Conservation (phyloP, 108 stramenopile genomes). For the Nannochloropsis granulata region DNA sequence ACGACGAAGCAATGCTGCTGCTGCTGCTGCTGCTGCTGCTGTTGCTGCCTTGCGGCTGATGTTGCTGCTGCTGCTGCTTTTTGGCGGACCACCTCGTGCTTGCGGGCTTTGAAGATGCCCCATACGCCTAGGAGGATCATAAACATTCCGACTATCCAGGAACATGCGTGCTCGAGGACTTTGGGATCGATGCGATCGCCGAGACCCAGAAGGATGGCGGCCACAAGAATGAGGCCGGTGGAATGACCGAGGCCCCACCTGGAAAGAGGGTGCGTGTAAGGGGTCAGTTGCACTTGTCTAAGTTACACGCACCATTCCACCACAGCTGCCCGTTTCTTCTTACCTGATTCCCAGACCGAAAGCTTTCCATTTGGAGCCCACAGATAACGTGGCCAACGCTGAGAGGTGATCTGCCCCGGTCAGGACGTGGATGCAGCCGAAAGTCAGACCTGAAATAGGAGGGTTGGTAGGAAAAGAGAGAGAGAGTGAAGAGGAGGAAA, state of each 20-base stretch:
- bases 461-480: background rate
- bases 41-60: background rate
- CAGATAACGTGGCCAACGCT: constrained; percentile 10
- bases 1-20: too few relatives aligned
- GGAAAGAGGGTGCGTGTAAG: too few relatives aligned
- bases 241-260: constrained; percentile 21
- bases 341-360: constrained; percentile 3
- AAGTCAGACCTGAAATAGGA: background rate
- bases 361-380: constrained; percentile 5
- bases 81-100: background rate
- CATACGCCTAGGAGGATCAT: constrained; percentile 6
- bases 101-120: background rate
- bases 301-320: too few relatives aligned
- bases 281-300: too few relatives aligned
- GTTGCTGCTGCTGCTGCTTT: background rate
- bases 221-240: constrained; percentile 10
- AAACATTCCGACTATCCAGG: constrained; percentile 5
- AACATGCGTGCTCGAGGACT: background rate
- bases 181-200: constrained; percentile 1
- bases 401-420: constrained; percentile 16
- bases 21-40: background rate
- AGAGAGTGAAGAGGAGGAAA: background rate
- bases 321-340: background rate
- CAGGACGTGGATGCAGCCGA: constrained; percentile 8
- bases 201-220: constrained; percentile 4